These are phyloP conservation scores for Eimeria sp. DNA, from an alignment of 169 alveolate genomes.

Conservation along the genomic window DNA sequence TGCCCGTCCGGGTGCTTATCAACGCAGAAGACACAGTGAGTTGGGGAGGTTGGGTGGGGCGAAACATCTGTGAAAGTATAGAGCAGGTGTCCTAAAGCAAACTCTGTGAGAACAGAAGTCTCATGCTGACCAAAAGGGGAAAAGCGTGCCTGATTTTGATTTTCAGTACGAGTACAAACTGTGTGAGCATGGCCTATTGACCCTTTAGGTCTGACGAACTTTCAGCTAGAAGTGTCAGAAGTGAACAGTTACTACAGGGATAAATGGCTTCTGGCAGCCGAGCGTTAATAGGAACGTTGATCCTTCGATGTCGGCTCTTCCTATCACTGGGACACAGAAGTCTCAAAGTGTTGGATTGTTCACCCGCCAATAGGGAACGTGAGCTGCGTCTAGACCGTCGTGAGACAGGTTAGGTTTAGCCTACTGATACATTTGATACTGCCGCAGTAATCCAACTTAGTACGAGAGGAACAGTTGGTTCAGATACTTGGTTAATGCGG, in stretches of 20 bases:
- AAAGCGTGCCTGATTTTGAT: conserved; percentile 94
- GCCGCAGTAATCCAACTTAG: conserved; percentile 86
- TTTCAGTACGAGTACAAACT: conserved; percentile 95
- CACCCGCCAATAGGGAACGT: conserved; percentile 34
- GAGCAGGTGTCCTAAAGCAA: conserved; percentile 80
- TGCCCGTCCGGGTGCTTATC: conserved; percentile 93
- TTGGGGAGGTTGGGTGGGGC: conserved; percentile 98
- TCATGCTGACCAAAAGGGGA: no score
- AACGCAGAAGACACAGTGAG: conserved; percentile 94
- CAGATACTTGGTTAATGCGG: conserved; percentile 85
- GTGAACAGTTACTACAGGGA: background rate
- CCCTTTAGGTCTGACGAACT: conserved; percentile 43
- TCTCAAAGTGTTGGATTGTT: conserved; percentile 54
- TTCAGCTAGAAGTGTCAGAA: conserved; percentile 38
- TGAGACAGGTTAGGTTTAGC: conserved; percentile 96
- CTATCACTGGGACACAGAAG: conserved; percentile 77
- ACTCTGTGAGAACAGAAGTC: conserved; percentile 92
- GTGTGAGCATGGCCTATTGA: conserved; percentile 95
- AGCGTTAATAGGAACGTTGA: conserved; percentile 15
- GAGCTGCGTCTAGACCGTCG: conserved; percentile 93
- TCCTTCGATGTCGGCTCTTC: conserved; percentile 78
- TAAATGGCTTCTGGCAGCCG: conserved; percentile 27
- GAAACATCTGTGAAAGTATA: conserved; percentile 94
- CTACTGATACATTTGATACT: conserved; percentile 83
- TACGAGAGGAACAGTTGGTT: conserved; percentile 4